Evolutionary conservation across 768 basidiomycete genomes (phyloP).

Genomic region (Pleurotus salmoneostramineus): DNA sequence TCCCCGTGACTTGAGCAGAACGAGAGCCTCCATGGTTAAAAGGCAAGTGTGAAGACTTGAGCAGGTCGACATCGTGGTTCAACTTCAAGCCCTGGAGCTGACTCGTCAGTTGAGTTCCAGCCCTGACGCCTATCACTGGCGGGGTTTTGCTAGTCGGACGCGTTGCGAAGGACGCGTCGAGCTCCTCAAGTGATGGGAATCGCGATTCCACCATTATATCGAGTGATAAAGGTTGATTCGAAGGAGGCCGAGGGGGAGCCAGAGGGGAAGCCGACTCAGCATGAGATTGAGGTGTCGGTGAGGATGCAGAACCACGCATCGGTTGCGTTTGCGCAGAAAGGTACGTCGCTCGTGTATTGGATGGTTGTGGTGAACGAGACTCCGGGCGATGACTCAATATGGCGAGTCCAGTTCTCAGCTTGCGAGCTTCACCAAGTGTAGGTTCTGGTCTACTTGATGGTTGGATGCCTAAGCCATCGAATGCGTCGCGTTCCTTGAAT

Average conservation of each 20-base stretch:
- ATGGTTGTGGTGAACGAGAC: constrained; percentile 9
- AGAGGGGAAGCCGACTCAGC: constrained; percentile 8
- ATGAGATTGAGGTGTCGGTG: constrained; percentile 6
- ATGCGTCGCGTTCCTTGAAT: constrained; percentile 61
- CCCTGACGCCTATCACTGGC: constrained; percentile 5
- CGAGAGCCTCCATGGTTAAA: constrained; percentile 35
- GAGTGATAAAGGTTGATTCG: constrained; percentile 26
- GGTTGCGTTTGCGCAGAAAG: constrained; percentile 12
- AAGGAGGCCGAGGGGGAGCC: constrained; percentile 10
- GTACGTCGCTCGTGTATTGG: background rate
- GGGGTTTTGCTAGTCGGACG: constrained; percentile 15
- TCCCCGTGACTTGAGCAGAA: constrained; percentile 55
- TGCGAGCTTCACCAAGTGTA: constrained; percentile 74
- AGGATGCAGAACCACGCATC: constrained; percentile 11
- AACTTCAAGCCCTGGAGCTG: constrained; percentile 9
- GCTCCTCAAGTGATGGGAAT: constrained; percentile 85
- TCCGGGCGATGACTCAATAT: constrained; percentile 30
- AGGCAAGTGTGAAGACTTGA: constrained; percentile 7
- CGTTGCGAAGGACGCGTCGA: constrained; percentile 52
- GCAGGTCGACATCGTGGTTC: constrained; percentile 3
- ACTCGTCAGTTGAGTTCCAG: background rate
- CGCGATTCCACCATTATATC: constrained; percentile 60
- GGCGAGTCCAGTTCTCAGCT: constrained; percentile 68
- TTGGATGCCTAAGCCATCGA: constrained; percentile 65
- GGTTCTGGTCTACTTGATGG: constrained; percentile 46